Evolutionary conservation across 2,329 filamentous ascomycete species (phyloP).

Genomic region (Aspergillus neoniger): DNA sequence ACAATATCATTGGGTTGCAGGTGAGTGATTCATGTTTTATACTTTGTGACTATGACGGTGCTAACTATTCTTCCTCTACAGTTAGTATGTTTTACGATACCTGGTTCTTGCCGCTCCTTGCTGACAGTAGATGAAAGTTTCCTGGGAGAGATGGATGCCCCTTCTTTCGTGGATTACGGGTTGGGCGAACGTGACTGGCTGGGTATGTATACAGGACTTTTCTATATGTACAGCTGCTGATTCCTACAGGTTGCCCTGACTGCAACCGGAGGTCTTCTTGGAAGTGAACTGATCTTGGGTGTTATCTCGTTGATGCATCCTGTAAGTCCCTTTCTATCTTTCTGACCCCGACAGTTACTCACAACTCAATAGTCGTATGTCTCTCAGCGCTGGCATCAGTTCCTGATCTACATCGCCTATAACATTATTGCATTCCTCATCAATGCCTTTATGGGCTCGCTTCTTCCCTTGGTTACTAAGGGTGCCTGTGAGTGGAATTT

Average conservation of each 20-base stretch:
- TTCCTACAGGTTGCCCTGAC: slow-evolving; percentile 55
- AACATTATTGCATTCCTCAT: slow-evolving; percentile 62
- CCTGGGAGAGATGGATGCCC: slow-evolving; percentile 61
- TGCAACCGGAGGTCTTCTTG: slow-evolving; percentile 68
- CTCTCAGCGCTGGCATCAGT: slow-evolving; percentile 68
- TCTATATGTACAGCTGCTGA: slow-evolving; percentile 19
- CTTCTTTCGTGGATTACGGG: slow-evolving; percentile 70
- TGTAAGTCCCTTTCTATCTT: slow-evolving; percentile 24
- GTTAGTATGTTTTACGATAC: slow-evolving; percentile 40
- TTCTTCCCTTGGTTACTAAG: slow-evolving; percentile 68
- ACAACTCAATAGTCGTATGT: slow-evolving; percentile 46
- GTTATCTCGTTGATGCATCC: slow-evolving; percentile 64
- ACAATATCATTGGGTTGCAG: slow-evolving; percentile 73
- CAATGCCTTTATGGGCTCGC: slow-evolving; percentile 64
- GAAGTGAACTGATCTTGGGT: slow-evolving; percentile 66
- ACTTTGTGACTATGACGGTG: background rate
- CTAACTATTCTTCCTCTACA: slow-evolving; percentile 13
- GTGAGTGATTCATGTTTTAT: slow-evolving; percentile 23
- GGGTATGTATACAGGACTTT: slow-evolving; percentile 49
- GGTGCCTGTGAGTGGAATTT: slow-evolving; percentile 52
- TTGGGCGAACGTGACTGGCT: slow-evolving; percentile 70
- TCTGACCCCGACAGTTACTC: background rate
- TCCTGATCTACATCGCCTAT: slow-evolving; percentile 69
- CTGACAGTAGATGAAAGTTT: slow-evolving; percentile 42
- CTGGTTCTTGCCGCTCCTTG: background rate